Percentiles rank a stretch among this genome's conserved stretches.
Conservation (phyloP, 176 grass and related monocot genomes). For the Pontederia crassipes region DNA sequence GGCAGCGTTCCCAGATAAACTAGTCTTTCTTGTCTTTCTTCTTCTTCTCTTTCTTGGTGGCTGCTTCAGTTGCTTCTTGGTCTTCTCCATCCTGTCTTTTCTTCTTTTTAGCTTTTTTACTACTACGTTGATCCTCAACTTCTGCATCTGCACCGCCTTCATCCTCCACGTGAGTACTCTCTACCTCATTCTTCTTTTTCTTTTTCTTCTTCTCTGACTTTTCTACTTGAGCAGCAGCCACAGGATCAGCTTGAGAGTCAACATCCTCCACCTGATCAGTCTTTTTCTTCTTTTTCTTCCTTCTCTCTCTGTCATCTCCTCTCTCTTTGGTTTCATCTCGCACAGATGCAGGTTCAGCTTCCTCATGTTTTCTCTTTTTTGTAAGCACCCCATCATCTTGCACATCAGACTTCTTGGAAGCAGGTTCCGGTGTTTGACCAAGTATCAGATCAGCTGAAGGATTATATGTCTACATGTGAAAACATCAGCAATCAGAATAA, state of each 20-base stretch:
- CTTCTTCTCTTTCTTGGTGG: constrained; percentile 9
- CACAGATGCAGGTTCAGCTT: constrained; percentile 1
- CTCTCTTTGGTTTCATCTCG: constrained; percentile 15
- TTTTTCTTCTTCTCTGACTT: constrained; percentile 26
- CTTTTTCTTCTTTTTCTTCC: constrained; percentile 36
- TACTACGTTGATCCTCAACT: not conserved
- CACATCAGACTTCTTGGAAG: constrained; percentile 21
- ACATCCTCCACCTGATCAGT: constrained; percentile 11
- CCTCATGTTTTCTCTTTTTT: constrained; percentile 54
- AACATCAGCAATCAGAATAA: not conserved
- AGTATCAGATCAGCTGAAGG: constrained; percentile 63
- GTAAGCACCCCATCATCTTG: constrained; percentile 11
- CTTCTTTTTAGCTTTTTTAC: constrained; percentile 65
- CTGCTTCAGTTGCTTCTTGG: not conserved
- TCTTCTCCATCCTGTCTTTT: constrained; percentile 29
- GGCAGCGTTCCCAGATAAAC: no score
- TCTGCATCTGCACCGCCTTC: constrained; percentile 1
- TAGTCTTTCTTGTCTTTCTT: constrained; percentile 5
- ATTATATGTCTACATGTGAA: constrained; percentile 55
- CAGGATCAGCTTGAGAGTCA: not conserved
- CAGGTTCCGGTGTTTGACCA: constrained; percentile 18
- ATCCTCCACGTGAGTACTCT: not conserved
- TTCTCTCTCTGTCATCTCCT: constrained; percentile 4
- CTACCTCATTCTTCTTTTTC: constrained; percentile 12
- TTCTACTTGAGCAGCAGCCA: constrained; percentile 10